Base-by-base conservation (phyloP, 106 monocot genomes). In the Dendrobium catenatum region DNA sequence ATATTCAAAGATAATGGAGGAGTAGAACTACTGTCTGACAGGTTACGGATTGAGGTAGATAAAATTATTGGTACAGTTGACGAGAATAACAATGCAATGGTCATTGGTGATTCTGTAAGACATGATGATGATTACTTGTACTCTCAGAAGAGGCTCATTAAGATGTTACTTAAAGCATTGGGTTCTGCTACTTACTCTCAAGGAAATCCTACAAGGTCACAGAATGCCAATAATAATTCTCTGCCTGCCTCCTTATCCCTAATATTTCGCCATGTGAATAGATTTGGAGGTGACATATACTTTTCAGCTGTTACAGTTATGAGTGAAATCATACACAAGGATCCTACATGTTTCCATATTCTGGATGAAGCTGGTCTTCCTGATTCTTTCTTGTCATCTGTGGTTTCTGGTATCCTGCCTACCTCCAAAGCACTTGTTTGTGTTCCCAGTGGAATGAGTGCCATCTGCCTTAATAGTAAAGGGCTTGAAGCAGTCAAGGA, bases 301-400 rank as follows among this genome's bases (percentile, higher is more conserved):
- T 99, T 95, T 79, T 90, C 99, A 72, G 95, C 99, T 26, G 99
- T 99, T 58, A 93, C 95, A 82, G 85, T 99, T 85, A 93, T 99
- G 99, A 99, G 93, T 83, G 99, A 99, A 83, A 99, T 99, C 73
- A 95, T 99, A 79, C 99, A 99, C 73, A 93, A 91, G 82, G 99
- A 99, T 75, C 99, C 99, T 18, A 95, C 95, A 73, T 99, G 95
- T 78, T 99, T 91, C 82, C 80, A 85, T 75, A 58, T 87, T 55
- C 66, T 99, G 78, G 54, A 91, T 77, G 93, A 93, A 59, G 81
- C 85, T 86, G 93, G 91, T 78, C 89, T 99, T 80, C 99, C 99
- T 48, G 85, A 90, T 87, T 79, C 95, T 24, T 99, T 99, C 83
- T 84, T 99, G 77, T 83, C 85, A 55, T 99, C 99, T 22, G 91